These are phyloP conservation scores for Pseudogymnoascus sp. DNA, from an alignment of 2,329 filamentous ascomycete genomes.

Conservation along the genomic window DNA sequence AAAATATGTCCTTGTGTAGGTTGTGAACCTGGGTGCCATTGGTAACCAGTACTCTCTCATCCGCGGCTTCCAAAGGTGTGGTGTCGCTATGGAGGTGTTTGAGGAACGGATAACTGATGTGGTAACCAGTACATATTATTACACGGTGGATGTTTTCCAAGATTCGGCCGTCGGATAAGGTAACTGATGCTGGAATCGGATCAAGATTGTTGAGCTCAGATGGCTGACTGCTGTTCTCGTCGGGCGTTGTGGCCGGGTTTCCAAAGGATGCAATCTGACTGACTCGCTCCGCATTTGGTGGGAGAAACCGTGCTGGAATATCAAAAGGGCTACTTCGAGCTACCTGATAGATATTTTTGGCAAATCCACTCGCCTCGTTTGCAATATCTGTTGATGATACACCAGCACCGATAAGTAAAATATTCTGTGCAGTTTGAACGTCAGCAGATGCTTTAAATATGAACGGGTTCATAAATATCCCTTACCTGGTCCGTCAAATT, in stretches of 20 bases:
- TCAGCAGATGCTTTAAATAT: conserved; percentile 18
- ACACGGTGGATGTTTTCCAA: conserved; percentile 53
- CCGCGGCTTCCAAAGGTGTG: conserved; percentile 37
- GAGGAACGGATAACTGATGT: conserved; percentile 60
- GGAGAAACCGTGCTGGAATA: conserved; percentile 19
- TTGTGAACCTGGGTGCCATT: conserved; percentile 37
- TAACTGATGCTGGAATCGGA: conserved; percentile 43
- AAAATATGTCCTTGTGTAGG: conserved; percentile 46
- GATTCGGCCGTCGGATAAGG: conserved; percentile 45
- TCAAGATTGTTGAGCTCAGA: conserved; percentile 3
- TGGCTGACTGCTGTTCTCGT: conserved; percentile 30
- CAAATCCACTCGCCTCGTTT: conserved; percentile 17
- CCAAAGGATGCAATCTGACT: conserved; percentile 19
- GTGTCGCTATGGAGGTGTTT: conserved; percentile 38
- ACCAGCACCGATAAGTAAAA: conserved; percentile 49
- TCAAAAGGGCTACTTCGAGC: conserved; percentile 21
- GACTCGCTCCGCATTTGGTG: conserved; percentile 17
- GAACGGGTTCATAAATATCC: conserved; percentile 35
- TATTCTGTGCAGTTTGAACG: conserved; percentile 33
- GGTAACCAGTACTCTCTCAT: conserved; percentile 50
- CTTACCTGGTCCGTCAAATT: conserved; percentile 44
- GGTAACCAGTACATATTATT: conserved; percentile 62
- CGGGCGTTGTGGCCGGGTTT: conserved; percentile 26
- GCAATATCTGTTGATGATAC: conserved; percentile 40
- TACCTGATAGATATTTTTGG: conserved; percentile 23